Percentiles rank a stretch among this genome's conserved stretches.
Conservation (phyloP, 495 filamentous ascomycete species). For the Staphylotrichum longicolle region DNA sequence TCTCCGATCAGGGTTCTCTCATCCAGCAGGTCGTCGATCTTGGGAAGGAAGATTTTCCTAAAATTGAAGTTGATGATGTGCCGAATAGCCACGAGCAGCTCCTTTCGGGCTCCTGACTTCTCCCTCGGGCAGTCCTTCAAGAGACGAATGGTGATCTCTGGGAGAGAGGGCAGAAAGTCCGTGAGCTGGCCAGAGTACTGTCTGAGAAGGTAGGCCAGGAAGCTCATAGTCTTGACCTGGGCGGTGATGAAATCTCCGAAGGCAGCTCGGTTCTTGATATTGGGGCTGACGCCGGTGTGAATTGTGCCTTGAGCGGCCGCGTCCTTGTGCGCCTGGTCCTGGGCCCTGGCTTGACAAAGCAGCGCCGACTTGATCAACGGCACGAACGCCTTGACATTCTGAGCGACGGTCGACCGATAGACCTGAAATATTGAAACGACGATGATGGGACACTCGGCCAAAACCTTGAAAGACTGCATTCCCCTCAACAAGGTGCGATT, state of each 20-base stretch:
- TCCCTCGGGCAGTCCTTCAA: slow-evolving; percentile 92
- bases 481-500: slow-evolving; percentile 78
- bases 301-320: slow-evolving; percentile 71
- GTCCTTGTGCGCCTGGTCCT: slow-evolving; percentile 85
- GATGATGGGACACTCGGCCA: slow-evolving; percentile 96
- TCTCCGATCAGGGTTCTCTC: slow-evolving; percentile 92
- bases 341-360: slow-evolving; percentile 85
- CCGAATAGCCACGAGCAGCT: slow-evolving; percentile 90
- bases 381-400: slow-evolving; percentile 89
- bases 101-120: slow-evolving; percentile 89
- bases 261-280: slow-evolving; percentile 88
- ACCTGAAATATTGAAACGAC: slow-evolving; percentile 98
- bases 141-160: slow-evolving; percentile 86
- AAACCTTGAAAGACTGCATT: slow-evolving; percentile 98
- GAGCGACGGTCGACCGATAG: slow-evolving; percentile 70
- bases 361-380: slow-evolving; percentile 90
- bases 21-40: slow-evolving; percentile 93
- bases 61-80: slow-evolving; percentile 99
- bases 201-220: slow-evolving; percentile 88
- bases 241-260: slow-evolving; percentile 98
- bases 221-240: slow-evolving; percentile 99
- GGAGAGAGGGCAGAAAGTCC: slow-evolving; percentile 85
- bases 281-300: slow-evolving; percentile 89
- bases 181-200: slow-evolving; percentile 82
- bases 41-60: slow-evolving; percentile 86